These are phyloP conservation scores for Botrytis medusae DNA, from an alignment of 2,329 filamentous ascomycete species.

Conservation along the genomic window DNA sequence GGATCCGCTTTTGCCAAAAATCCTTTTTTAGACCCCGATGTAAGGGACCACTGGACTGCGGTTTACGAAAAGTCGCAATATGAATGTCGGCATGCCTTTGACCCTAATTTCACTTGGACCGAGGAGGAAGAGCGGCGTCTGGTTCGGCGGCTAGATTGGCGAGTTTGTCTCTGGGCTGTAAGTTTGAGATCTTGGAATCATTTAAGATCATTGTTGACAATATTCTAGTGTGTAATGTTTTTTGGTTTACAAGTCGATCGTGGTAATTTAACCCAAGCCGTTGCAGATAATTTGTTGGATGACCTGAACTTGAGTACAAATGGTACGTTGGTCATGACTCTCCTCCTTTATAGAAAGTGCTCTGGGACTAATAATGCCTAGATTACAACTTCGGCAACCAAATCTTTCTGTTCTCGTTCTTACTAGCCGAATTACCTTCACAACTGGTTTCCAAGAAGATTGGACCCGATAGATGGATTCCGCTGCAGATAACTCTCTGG, in stretches of 20 bases:
- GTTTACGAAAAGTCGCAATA: slow-evolving; percentile 36
- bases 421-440: slow-evolving; percentile 50
- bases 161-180: slow-evolving; percentile 33
- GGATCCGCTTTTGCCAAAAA: slow-evolving; percentile 26
- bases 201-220: not conserved
- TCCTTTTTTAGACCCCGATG: slow-evolving; percentile 34
- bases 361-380: not conserved
- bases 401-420: slow-evolving; percentile 44
- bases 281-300: slow-evolving; percentile 60
- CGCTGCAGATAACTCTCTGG: slow-evolving; percentile 52
- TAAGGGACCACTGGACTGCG: slow-evolving; percentile 29
- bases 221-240: slow-evolving; percentile 62
- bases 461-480: slow-evolving; percentile 53
- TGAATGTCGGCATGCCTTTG: slow-evolving; percentile 34
- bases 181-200: not conserved
- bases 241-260: slow-evolving; percentile 61
- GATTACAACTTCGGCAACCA: slow-evolving; percentile 40
- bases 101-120: slow-evolving; percentile 32
- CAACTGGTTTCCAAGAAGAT: slow-evolving; percentile 50
- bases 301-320: slow-evolving; percentile 50
- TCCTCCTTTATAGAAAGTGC: too few species aligned
- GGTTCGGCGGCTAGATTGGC: slow-evolving; percentile 32
- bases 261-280: slow-evolving; percentile 57
- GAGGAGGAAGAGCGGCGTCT: slow-evolving; percentile 34
- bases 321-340: slow-evolving; percentile 29